A percentile compares a stretch with the other conserved stretches of the same genome.
These are phyloP conservation scores for Mortierella sp. DNA, from an alignment of 371 early-diverging fungal genomes.

Conservation along the genomic window DNA sequence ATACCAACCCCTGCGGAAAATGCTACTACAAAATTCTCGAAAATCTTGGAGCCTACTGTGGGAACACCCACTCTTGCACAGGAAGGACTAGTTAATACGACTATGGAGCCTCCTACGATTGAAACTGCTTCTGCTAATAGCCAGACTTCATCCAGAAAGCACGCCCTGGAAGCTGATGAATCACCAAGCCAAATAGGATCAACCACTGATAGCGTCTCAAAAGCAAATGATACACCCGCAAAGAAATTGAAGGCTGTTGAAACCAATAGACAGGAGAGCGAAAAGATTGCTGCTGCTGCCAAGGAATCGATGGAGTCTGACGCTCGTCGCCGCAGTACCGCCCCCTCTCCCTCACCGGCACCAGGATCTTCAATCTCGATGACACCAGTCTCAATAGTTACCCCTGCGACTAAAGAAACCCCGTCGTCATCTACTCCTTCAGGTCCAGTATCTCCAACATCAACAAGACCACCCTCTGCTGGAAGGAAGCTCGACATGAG, in stretches of 20 bases:
- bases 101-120: not conserved
- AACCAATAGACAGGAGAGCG: conserved; percentile 17
- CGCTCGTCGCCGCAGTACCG: conserved; percentile 36
- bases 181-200: conserved; percentile 6
- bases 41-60: conserved; percentile 20
- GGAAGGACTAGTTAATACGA: conserved; percentile 44
- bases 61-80: conserved; percentile 23
- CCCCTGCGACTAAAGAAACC: not conserved
- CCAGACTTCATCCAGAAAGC: conserved; percentile 29
- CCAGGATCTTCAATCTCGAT: conserved; percentile 9
- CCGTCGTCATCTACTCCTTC: not conserved
- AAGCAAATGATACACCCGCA: conserved; percentile 1
- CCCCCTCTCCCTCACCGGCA: conserved; percentile 48
- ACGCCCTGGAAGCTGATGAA: conserved; percentile 18
- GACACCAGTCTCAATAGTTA: not conserved
- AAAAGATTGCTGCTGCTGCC: conserved; percentile 24
- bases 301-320: conserved; percentile 31
- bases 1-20: conserved; percentile 17
- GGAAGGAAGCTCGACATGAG: conserved; percentile 33
- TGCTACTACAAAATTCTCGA: not conserved
- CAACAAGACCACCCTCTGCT: conserved; percentile 9
- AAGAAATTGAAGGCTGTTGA: conserved; percentile 22
- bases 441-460: conserved; percentile 5
- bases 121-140: not conserved
- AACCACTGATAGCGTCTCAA: not conserved